Evolutionary conservation across 208 protist species (phyloP).

Genomic region (Crithidia fasciculata): DNA sequence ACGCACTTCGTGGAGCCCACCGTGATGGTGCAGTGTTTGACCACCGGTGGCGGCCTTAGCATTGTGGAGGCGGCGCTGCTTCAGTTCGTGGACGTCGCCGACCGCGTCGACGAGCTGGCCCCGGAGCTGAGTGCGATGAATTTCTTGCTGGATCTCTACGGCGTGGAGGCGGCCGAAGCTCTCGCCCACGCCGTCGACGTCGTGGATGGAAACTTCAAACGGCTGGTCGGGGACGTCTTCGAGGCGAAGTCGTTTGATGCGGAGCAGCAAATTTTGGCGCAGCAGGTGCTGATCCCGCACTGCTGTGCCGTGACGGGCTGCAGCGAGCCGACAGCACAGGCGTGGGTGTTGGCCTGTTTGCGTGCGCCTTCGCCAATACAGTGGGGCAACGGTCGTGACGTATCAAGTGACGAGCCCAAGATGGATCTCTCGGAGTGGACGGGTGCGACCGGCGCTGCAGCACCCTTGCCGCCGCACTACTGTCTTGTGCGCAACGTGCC

Average conservation of each 20-base stretch:
- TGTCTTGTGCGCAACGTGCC: constrained; percentile 16
- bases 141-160: constrained; percentile 19
- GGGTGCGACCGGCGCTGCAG: not conserved
- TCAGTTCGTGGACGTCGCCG: not conserved
- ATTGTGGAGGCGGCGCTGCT: constrained; percentile 1
- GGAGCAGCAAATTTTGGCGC: not conserved
- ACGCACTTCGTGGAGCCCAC: not conserved
- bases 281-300: constrained; percentile 26
- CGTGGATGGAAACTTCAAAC: constrained; percentile 20
- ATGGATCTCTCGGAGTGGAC: not conserved
- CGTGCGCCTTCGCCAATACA: not conserved
- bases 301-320: constrained; percentile 19
- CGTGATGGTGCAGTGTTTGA: not conserved
- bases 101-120: not conserved
- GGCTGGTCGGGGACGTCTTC: constrained; percentile 14
- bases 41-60: not conserved
- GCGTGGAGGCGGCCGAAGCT: constrained; percentile 7
- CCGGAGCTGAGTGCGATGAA: constrained; percentile 23
- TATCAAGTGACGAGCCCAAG: too few species aligned
- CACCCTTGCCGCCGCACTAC: constrained; percentile 1
- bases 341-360: constrained; percentile 30
- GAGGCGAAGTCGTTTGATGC: constrained; percentile 8
- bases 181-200: constrained; percentile 28
- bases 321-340: constrained; percentile 3
- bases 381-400: too few species aligned